Base-by-base conservation (phyloP, 306 rosid species). In the Quercus suber region DNA sequence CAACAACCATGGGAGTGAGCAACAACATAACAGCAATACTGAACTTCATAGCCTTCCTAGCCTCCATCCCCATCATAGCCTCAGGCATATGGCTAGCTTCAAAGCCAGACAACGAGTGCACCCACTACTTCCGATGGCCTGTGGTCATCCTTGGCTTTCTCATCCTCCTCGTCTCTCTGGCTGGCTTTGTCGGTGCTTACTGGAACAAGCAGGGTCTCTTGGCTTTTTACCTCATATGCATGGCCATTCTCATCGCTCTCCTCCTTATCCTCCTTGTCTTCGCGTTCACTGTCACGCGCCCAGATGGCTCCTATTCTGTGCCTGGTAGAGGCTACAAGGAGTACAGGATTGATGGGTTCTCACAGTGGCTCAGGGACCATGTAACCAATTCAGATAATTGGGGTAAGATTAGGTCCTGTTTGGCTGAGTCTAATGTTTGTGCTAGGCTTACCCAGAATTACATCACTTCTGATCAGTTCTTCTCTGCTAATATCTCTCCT, bases 31-130 rank as follows among this genome's bases (percentile, higher is more conserved):
- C 98, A 0, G 91, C 99, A 71, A 69, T 71, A 4, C 83, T 95
- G 3, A 95, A 95, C 77, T 90, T 95, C 85, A 74, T 88, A 64
- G 98, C 97, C 4, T 60, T 89, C 51, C 41, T 95, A 19, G 86
- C 93, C 25, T 86, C 99, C 73, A 83, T 95, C 4, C 96, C 94
- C 73, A 90, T 91, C 0, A 93, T 95, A 45, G 96, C 86, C 9
- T 81, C 98, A 2, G 99, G 98, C 35, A 90, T 89, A n/a, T 95
- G 99, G 99, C 85, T 95, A 0, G 98, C 99, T 27, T 90, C 95
- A 0, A 95, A 92, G 69, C 90, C 97, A 2, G 97, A 88, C 90
- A 90, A 92, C 87, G 88, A 85, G 81, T 95, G 99, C 83, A 83
- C 88, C 83, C 86, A 76, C 79, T 79, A 84, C 3, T 83, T 92